A percentile compares a stretch with the other conserved stretches of the same genome.
Evolutionary conservation across 257 asterid genomes (phyloP).

Genomic region (Nicotiana sylvestris): DNA sequence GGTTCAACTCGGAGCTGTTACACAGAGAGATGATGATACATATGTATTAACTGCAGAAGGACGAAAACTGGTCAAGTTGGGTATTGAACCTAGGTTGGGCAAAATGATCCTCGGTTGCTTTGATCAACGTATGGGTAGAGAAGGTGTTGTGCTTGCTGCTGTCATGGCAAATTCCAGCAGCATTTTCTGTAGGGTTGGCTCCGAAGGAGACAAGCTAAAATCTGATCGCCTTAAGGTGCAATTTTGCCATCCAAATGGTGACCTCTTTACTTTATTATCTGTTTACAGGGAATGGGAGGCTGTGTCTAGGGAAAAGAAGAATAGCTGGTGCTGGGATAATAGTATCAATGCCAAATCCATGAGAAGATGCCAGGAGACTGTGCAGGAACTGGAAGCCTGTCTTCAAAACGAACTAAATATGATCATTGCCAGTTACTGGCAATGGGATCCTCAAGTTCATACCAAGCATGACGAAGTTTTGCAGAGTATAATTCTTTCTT

Average conservation of each 20-base stretch:
- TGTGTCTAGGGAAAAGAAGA: conserved; percentile 46
- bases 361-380: conserved; percentile 83
- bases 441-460: conserved; percentile 55
- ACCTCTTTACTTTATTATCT: conserved; percentile 86
- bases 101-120: conserved; percentile 69
- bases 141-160: conserved; percentile 91
- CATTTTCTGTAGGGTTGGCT: conserved; percentile 90
- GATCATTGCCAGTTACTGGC: conserved; percentile 74
- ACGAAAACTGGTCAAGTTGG: conserved; percentile 67
- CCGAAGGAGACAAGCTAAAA: conserved; percentile 56
- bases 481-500: conserved; percentile 59
- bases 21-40: conserved; percentile 21
- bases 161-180: conserved; percentile 86
- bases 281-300: conserved; percentile 85
- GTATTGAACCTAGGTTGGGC: conserved; percentile 90
- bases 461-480: conserved; percentile 47
- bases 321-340: conserved; percentile 89
- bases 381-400: conserved; percentile 67
- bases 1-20: conserved; percentile 69
- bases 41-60: conserved; percentile 62
- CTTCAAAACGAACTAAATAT: conserved; percentile 61
- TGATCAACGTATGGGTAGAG: conserved; percentile 54
- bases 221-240: conserved; percentile 86
- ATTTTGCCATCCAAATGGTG: conserved; percentile 84
- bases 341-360: conserved; percentile 90